A percentile compares a stretch with the other conserved stretches of the same genome.
These are phyloP conservation scores for Madurella mycetomatis DNA, from an alignment of 2,329 filamentous ascomycete genomes.

Conservation along the genomic window DNA sequence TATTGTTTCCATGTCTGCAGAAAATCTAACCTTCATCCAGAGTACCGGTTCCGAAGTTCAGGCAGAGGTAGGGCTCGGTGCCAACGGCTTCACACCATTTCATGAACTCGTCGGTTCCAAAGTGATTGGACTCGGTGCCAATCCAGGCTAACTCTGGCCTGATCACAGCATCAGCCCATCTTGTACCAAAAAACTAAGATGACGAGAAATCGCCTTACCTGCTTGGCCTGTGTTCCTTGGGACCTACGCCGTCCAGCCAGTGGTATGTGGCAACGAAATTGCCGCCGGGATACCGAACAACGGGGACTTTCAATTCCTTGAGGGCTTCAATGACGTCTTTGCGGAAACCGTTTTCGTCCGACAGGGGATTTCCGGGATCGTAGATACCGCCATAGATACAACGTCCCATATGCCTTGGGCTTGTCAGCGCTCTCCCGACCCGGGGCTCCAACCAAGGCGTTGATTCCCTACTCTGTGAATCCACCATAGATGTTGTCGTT, in stretches of 20 bases:
- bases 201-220: conserved; percentile 12
- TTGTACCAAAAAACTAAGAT: not conserved
- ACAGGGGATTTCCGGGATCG: conserved; percentile 68
- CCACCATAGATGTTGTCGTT: conserved; percentile 79
- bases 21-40: conserved; percentile 36
- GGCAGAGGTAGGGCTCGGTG: conserved; percentile 71
- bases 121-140: conserved; percentile 70
- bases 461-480: conserved; percentile 66
- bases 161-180: not conserved
- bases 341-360: conserved; percentile 70
- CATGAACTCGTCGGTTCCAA: conserved; percentile 85
- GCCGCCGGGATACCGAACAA: conserved; percentile 76
- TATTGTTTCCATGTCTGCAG: not conserved
- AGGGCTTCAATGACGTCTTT: conserved; percentile 73
- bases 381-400: conserved; percentile 87
- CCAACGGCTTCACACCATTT: conserved; percentile 69
- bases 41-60: conserved; percentile 77
- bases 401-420: conserved; percentile 74
- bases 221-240: conserved; percentile 61
- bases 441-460: not conserved
- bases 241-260: conserved; percentile 78
- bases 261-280: conserved; percentile 85
- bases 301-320: conserved; percentile 68
- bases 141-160: conserved; percentile 75
- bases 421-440: not conserved